A percentile compares a stretch with the other conserved stretches of the same genome.
Conservation (phyloP, 108 stramenopile genomes). For the Hondaea fermentalgiana region DNA sequence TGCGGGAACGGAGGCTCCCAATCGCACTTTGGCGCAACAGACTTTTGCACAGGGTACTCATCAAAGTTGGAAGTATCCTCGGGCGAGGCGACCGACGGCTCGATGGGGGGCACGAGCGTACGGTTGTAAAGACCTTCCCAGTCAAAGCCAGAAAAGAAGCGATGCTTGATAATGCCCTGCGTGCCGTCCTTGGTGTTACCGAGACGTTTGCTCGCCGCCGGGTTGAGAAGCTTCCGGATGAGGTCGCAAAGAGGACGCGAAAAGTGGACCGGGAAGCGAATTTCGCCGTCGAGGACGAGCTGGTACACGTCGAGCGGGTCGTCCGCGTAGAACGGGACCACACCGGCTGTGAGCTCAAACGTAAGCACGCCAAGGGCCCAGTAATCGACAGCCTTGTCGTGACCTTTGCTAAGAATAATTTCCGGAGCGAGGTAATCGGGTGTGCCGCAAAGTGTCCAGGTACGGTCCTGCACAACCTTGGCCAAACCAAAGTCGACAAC, state of each 20-base stretch:
- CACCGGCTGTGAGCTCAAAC: slow-evolving; percentile 57
- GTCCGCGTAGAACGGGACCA: slow-evolving; percentile 58
- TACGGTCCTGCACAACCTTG: slow-evolving; percentile 53
- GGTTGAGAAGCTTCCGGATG: slow-evolving; percentile 65
- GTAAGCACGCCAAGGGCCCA: slow-evolving; percentile 63
- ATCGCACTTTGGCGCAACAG: not conserved
- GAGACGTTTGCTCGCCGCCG: slow-evolving; percentile 59
- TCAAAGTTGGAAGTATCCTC: slow-evolving; percentile 42
- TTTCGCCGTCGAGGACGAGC: slow-evolving; percentile 50
- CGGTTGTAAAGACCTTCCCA: slow-evolving; percentile 58
- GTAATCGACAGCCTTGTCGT: slow-evolving; percentile 67
- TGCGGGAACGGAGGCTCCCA: not conserved
- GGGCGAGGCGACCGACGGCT: slow-evolving; percentile 39
- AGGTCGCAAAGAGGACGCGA: slow-evolving; percentile 52
- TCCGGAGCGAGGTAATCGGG: slow-evolving; percentile 66
- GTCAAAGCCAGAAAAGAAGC: slow-evolving; percentile 69
- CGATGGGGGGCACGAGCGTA: slow-evolving; percentile 51
- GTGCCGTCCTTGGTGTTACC: slow-evolving; percentile 71
- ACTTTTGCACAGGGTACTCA: slow-evolving; percentile 33
- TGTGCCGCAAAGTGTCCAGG: slow-evolving; percentile 60
- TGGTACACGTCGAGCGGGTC: slow-evolving; percentile 62
- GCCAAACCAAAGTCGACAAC: slow-evolving; percentile 66
- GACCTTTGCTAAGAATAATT: slow-evolving; percentile 63
- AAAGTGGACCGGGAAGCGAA: slow-evolving; percentile 51
- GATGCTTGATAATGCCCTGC: slow-evolving; percentile 66